These are phyloP conservation scores for Orobanche coerulescens DNA, from an alignment of 257 asterid genomes.

Conservation along the genomic window DNA sequence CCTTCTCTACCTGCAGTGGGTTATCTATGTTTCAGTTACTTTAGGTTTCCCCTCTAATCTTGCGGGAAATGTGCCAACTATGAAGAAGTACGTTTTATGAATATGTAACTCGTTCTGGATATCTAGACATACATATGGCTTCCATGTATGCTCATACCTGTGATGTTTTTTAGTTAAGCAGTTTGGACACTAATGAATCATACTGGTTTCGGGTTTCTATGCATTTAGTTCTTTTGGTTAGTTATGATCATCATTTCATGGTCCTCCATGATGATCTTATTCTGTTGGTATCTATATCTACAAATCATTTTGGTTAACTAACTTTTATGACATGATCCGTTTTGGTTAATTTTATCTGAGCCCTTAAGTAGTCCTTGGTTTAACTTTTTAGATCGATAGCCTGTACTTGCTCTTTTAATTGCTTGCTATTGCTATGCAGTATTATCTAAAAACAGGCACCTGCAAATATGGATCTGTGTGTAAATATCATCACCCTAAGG, in stretches of 20 bases:
- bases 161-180: neutral
- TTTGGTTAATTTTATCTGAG: neutral
- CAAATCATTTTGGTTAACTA: neutral
- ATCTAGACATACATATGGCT: neutral
- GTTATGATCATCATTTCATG: neutral
- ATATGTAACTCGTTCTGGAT: neutral
- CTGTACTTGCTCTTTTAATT: conserved; percentile 1
- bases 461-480: conserved; percentile 63
- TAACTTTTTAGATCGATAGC: neutral
- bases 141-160: neutral
- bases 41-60: neutral
- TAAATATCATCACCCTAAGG: conserved; percentile 65
- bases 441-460: conserved; percentile 57
- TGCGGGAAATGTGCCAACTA: neutral
- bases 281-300: neutral
- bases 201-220: neutral
- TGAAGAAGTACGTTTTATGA: neutral
- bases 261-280: neutral
- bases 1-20: conserved; percentile 1
- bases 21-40: neutral
- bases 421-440: conserved; percentile 35
- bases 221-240: neutral
- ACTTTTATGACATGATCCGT: neutral
- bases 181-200: neutral
- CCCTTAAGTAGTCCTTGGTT: conserved; percentile 1